Base-by-base conservation (phyloP, 176 grass and related monocot species). In the Saccharum spontaneum region DNA sequence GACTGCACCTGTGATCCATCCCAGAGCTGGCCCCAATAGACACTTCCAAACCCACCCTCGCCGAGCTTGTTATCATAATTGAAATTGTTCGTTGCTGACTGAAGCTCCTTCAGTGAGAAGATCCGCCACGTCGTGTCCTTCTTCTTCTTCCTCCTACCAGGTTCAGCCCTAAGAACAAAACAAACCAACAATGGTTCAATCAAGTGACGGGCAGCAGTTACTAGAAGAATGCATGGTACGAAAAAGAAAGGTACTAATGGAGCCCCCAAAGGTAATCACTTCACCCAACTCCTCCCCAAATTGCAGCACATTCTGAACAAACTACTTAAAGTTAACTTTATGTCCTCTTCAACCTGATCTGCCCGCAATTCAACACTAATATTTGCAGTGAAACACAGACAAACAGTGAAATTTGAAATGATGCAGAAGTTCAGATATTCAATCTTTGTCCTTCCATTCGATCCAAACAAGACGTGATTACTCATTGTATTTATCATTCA, bases 21-120 rank as follows among this genome's bases (percentile, higher is more conserved):
- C 92, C 90, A 94, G 36, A 98, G 95, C 89, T 94, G 92, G 79
- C 95, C 95, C 95, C 95, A 98, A 61, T 98, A 98, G 41, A 98
- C 95, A 61, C 92, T 98, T 18, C 95, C 95, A 12, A 98, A 98
- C 46, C 92, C 95, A 45, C 95, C 95, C 74, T 98, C 92, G 3
- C 95, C 95, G 3, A 98, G 85, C 88, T 98, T 98, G 81, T 98
- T 98, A 12, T 98, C 95, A 16, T 98, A 98, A 87, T 98, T 98
- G 80, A 98, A 98, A 46, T 88, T 94, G 88, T 98, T 98, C 0
- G 95, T 98, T 1, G 95, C 95, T 0, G 63, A 89, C 84, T 94
- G 92, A 50, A 98, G 84, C 75, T 98, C 95, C 67, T 94, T 98
- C 8, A 98, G 90, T 1, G 88, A 91, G 82, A 98, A 98, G 84